Conservation (phyloP, 139 green algal genomes). For the Chlamydomonas sphaeroides region DNA sequence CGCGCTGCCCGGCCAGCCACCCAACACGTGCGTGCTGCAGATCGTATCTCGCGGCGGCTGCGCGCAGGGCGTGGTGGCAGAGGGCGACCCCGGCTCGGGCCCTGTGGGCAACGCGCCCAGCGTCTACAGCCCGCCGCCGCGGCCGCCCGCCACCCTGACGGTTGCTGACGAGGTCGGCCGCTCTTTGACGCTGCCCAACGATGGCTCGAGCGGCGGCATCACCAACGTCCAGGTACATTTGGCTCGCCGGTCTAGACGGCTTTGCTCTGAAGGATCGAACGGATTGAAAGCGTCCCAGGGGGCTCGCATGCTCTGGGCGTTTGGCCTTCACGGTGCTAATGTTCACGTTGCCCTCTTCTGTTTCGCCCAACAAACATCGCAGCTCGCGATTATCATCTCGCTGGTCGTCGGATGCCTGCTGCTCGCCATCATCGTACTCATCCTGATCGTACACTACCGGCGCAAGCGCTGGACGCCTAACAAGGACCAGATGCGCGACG, state of each 20-base stretch:
- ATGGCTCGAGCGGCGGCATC: no score
- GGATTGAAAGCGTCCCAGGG: no score
- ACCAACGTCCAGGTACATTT: no score
- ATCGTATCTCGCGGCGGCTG: background rate
- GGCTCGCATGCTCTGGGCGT: no score
- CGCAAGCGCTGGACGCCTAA: conserved; percentile 31
- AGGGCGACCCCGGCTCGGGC: no score
- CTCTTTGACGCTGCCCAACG: no score
- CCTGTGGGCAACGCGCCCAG: background rate
- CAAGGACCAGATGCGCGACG: conserved; percentile 1
- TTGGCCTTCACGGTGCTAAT: no score
- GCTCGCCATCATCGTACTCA: background rate
- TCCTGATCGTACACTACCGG: conserved; percentile 9
- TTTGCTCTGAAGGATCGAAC: no score
- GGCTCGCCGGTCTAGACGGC: no score
- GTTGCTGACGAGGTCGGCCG: no score
- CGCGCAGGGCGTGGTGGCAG: background rate
- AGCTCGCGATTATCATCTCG: background rate
- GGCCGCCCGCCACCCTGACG: background rate
- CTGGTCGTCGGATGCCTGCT: conserved; percentile 16
- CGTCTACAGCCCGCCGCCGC: background rate
- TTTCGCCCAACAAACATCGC: no score
- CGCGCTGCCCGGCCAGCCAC: conserved; percentile 1
- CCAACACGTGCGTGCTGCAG: conserved; percentile 31
- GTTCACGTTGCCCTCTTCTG: no score